A percentile compares a stretch with the other conserved stretches of the same genome.
Evolutionary conservation across 1,139 yeast genomes (phyloP).

Genomic region (Kodamaea derodonti): DNA sequence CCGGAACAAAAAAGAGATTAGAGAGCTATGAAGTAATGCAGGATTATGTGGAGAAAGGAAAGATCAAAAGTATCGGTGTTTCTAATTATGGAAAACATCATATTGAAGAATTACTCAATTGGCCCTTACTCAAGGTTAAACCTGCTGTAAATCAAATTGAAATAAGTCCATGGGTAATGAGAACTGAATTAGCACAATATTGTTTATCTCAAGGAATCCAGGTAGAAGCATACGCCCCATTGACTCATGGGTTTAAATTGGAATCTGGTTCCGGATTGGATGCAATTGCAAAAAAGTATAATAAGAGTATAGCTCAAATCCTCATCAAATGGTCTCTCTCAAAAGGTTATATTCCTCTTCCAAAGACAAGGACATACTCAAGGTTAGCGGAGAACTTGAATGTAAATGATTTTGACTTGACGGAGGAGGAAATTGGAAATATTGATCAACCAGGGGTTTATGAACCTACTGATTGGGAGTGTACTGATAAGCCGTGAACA

Average conservation of each 20-base stretch:
- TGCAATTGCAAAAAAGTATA: conserved; percentile 17
- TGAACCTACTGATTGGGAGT: conserved; percentile 73
- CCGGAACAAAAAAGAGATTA: conserved; percentile 47
- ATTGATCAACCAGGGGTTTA: conserved; percentile 44
- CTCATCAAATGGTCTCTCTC: conserved; percentile 35
- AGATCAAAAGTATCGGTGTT: conserved; percentile 60
- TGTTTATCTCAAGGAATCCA: conserved; percentile 34
- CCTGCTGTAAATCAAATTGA: conserved; percentile 69
- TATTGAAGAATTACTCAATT: conserved; percentile 50
- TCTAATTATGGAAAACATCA: conserved; percentile 67
- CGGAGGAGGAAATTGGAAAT: conserved; percentile 39
- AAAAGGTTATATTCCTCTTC: conserved; percentile 43
- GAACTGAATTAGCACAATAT: conserved; percentile 55
- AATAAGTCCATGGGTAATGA: conserved; percentile 75
- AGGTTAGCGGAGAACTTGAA: conserved; percentile 34
- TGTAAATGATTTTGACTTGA: conserved; percentile 48
- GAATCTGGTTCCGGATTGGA: conserved; percentile 6
- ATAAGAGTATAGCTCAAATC: conserved; percentile 28
- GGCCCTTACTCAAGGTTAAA: conserved; percentile 47
- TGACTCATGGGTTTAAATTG: conserved; percentile 35
- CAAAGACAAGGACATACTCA: conserved; percentile 27
- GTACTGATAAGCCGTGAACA: conserved; percentile 31
- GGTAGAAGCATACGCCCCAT: conserved; percentile 40
- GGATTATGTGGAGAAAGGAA: conserved; percentile 56
- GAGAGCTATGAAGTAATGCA: conserved; percentile 63